Conservation (phyloP, 1,284 basidiomycete genomes). For the Ceraceosorus guamensis region DNA sequence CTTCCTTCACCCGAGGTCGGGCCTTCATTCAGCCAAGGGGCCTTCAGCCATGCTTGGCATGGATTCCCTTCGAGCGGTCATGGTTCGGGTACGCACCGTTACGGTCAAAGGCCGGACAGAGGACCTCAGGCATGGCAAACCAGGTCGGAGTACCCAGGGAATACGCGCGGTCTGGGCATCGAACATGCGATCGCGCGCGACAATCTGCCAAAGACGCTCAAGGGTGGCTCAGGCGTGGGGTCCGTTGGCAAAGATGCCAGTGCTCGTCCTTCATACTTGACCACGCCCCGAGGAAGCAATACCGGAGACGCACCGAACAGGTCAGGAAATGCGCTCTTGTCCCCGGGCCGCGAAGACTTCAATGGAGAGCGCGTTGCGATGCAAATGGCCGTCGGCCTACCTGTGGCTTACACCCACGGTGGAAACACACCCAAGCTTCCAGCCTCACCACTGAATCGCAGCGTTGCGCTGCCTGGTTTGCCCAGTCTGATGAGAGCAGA, state of each 20-base stretch:
- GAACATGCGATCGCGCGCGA: too few relatives aligned
- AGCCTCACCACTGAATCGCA: not conserved
- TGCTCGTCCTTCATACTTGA: not conserved
- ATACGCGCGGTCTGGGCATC: too few relatives aligned
- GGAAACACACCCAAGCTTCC: conserved; percentile 1
- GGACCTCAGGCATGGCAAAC: too few relatives aligned
- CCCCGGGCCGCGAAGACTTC: too few relatives aligned
- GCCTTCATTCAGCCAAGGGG: not conserved
- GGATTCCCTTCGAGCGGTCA: not conserved
- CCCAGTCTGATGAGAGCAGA: not conserved
- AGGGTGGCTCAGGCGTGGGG: too few relatives aligned
- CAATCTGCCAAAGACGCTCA: too few relatives aligned
- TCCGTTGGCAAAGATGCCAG: not conserved
- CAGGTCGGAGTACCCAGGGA: too few relatives aligned
- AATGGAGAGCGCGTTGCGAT: not conserved
- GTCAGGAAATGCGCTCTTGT: not conserved
- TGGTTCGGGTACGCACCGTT: not conserved
- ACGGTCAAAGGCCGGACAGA: too few relatives aligned
- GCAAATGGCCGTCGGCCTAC: conserved; percentile 4
- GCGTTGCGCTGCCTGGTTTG: not conserved
- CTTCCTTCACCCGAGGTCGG: not conserved
- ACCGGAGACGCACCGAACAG: not conserved
- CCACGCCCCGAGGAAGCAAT: not conserved
- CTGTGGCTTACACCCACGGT: conserved; percentile 3
- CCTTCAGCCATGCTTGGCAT: not conserved